These are phyloP conservation scores for Pseudohyphozyma bogoriensis DNA, from an alignment of 768 basidiomycete genomes.

Conservation along the genomic window DNA sequence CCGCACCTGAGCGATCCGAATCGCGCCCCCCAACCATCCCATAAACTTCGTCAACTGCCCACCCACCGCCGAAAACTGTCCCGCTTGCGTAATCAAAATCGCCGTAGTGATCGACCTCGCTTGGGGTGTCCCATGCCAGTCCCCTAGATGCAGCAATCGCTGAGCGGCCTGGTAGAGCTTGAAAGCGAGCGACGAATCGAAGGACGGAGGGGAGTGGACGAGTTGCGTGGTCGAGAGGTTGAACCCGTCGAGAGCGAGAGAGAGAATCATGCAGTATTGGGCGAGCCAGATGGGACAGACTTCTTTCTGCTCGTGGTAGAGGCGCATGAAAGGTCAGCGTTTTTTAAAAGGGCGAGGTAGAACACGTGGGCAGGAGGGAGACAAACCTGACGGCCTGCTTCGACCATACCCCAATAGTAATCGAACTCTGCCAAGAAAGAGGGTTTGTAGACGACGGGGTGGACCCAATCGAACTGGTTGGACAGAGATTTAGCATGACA, in stretches of 20 bases:
- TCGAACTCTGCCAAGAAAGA: conserved; percentile 3
- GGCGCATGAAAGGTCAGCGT: rapidly evolving
- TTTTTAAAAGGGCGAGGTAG: no score
- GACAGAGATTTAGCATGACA: not conserved
- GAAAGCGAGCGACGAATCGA: not conserved
- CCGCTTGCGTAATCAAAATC: conserved; percentile 12
- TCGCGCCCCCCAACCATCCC: conserved; percentile 9
- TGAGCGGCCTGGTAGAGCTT: conserved; percentile 9
- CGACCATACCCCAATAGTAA: conserved; percentile 16
- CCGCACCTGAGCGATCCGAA: conserved; percentile 13
- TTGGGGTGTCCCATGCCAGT: not conserved
- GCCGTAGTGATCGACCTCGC: not conserved
- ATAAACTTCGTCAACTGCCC: conserved; percentile 12
- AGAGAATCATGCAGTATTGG: conserved; percentile 6
- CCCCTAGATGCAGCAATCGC: conserved; percentile 4
- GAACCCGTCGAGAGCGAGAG: conserved; percentile 7
- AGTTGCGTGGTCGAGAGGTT: not conserved
- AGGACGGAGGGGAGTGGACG: no score
- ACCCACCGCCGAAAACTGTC: not conserved
- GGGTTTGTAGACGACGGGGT: not conserved
- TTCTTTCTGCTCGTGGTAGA: no score
- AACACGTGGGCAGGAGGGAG: no score
- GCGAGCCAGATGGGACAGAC: no score
- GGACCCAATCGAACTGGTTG: not conserved
- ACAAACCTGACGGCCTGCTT: no score